phyloP scores from a whole-genome alignment of 768 basidiomycete species.

The Tubosaeta sp. region DNA sequence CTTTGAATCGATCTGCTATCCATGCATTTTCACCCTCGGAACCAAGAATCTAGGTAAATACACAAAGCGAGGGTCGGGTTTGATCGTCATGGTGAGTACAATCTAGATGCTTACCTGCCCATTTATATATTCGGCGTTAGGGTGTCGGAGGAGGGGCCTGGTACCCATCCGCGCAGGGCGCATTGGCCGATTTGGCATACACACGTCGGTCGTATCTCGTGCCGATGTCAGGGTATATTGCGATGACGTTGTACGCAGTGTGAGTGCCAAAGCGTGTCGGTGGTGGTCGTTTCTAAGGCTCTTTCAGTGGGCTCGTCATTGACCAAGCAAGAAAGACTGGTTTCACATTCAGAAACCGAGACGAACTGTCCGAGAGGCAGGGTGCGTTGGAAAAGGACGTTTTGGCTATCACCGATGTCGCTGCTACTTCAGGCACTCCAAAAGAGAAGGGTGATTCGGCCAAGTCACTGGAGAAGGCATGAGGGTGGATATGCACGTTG shows the following conservation, averaged over 20 bases:
- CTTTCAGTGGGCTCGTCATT: constrained; percentile 48
- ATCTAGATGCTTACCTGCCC: not conserved
- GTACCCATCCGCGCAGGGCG: constrained; percentile 61
- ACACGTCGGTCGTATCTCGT: constrained; percentile 58
- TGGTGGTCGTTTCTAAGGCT: not conserved
- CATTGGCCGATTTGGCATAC: constrained; percentile 45
- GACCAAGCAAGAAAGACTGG: constrained; percentile 45
- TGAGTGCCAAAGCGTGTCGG: constrained; percentile 29
- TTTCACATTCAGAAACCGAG: constrained; percentile 48
- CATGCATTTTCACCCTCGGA: constrained; percentile 62
- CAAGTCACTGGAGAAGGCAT: constrained; percentile 12
- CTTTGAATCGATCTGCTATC: constrained; percentile 74
- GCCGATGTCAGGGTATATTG: constrained; percentile 53
- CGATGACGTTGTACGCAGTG: constrained; percentile 56
- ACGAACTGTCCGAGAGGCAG: constrained; percentile 34
- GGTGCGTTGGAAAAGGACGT: not conserved
- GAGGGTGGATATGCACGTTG: not conserved
- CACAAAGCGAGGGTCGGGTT: constrained; percentile 57
- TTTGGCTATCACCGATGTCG: not conserved
- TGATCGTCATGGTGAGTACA: constrained; percentile 55
- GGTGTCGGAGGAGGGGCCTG: constrained; percentile 66
- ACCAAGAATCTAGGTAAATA: constrained; percentile 61
- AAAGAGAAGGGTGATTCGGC: constrained; percentile 11
- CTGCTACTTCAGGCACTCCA: constrained; percentile 1
- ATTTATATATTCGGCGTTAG: constrained; percentile 19